Evolutionary conservation across 176 grass and related monocot species (phyloP), one percentile per base, ranked within the genome.

Genomic region (Oryza glumipatula): DNA sequence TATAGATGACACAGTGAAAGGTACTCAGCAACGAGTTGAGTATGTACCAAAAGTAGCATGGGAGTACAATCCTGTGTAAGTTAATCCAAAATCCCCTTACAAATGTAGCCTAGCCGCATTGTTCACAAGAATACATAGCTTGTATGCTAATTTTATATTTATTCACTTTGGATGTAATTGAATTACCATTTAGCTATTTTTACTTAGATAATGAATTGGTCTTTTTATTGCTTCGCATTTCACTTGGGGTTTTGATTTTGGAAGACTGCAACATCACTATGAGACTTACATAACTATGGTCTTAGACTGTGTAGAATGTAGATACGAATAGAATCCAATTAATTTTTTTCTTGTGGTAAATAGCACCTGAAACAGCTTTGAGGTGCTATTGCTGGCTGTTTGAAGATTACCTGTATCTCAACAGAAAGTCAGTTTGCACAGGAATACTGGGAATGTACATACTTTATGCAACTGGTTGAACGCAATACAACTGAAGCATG

Each of bases 11-110:
- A 61, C 11, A 39, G 39, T 63, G 58, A 3, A 32, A 73, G 60
- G 68, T 69, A 74, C 74, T 83, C 14, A 83, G 63, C 84, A 26
- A 36, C 36, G 15, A 12, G 61, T 86, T 83, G 79, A 83, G 36
- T 90, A 77, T 11, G 24, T 11, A 33, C 65, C 38, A 45, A 23
- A 85, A 77, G 43, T 65, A 26, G 23, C 17, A 67, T 65, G 56
- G 22, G 24, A 56, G 10, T 39, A 56, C 52, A 81, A 65, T 46
- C 16, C 26, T 82, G n/a, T 70, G 43, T 45, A 48, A 56, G 68
- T 70, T 28, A 43, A 66, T 81, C 14, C 56, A 39, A 32, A 9
- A 43, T 85, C 11, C 22, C 65, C 24, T 54, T 82, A 72, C 32
- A 66, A 80, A 54, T 86, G 26, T 77, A 65, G 44, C 70, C 14